Base-by-base conservation (phyloP, 1,284 basidiomycete species). In the Apiotrichum brassicae region DNA sequence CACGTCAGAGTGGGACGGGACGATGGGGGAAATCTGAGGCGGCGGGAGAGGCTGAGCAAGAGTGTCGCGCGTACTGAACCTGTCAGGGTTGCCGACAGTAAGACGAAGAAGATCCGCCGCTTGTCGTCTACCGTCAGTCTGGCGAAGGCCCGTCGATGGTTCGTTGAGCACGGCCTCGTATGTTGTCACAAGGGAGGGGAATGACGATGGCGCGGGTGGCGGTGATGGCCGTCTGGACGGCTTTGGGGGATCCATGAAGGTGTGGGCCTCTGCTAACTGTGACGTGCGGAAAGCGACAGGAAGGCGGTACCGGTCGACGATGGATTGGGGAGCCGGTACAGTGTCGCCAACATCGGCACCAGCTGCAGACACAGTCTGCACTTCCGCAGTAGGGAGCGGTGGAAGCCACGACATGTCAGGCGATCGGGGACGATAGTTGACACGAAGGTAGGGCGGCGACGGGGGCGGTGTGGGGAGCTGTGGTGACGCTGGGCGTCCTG, bases 331-430 rank as follows among this genome's bases (percentile, higher is more conserved):
- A 5, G 53, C 49, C 0, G 50, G 40, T n/a, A 42, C 51, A 14
- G 43, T 28, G 14, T 37, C 46, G 16, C 46, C 19, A 2, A 25
- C 19, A 9, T 37, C 37, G 8, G 39, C 24, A 6, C 43, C 40
- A 7, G 30, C 16, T 9, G n/a, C 38, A 7, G 36, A 9, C 7
- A 51, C 32, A 6, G 51, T 34, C 13, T 46, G 41, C 12, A 47
- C 44, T 9, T 48, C 43, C 13, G 43, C 47, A 6, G 43, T 59
- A 2, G 67, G 65, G 47, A 66, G 40, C 3, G 65, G 65, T 6
- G 67, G 67, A 4, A 70, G 53, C 67, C 67, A 70, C 2, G 64
- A 56, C 44, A 56, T 47, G 43, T 56, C 54, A 1, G 54, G 54
- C 4, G 54, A 56, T 9, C 32, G 45, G 16, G 48, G 54, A 6